These are phyloP conservation scores for Thymus quinquecostatus DNA, from an alignment of 257 asterid species.

Conservation along the genomic window DNA sequence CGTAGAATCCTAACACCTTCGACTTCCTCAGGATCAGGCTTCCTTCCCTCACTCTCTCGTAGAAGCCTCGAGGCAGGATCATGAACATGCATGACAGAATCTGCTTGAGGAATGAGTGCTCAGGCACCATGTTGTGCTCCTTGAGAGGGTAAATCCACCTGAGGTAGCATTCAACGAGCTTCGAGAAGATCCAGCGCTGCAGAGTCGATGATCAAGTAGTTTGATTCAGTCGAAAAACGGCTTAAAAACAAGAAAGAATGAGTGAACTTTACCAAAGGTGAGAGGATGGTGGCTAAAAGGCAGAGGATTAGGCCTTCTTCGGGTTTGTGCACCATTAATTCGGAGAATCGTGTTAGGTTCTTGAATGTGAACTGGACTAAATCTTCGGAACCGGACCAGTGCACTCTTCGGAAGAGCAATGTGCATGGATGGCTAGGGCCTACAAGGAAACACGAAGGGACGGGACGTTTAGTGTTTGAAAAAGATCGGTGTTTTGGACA, in stretches of 20 bases:
- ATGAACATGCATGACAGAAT: conserved; percentile 58
- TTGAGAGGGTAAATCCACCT: conserved; percentile 63
- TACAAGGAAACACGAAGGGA: conserved; percentile 23
- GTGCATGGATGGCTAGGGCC: conserved; percentile 59
- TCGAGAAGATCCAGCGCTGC: conserved; percentile 61
- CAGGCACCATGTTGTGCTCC: conserved; percentile 50
- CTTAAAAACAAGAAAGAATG: no score
- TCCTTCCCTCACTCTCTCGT: conserved; percentile 51
- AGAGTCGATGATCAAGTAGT: not conserved
- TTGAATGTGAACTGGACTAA: conserved; percentile 38
- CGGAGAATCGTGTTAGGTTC: conserved; percentile 58
- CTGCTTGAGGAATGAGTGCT: conserved; percentile 51
- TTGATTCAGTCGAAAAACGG: not conserved
- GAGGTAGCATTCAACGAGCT: conserved; percentile 49
- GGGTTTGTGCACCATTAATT: conserved; percentile 63
- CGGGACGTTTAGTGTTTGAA: not conserved
- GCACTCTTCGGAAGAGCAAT: conserved; percentile 48
- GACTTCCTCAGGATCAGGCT: conserved; percentile 49
- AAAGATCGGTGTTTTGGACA: not conserved
- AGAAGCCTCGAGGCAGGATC: conserved; percentile 53
- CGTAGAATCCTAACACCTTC: conserved; percentile 32
- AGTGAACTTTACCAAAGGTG: conserved; percentile 53
- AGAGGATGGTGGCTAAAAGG: conserved; percentile 49
- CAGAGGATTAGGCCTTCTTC: conserved; percentile 49
- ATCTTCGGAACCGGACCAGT: conserved; percentile 54